Percentiles rank a stretch among this genome's conserved stretches.
These are phyloP conservation scores for Brassica balearica DNA, from an alignment of 441 rosid genomes.

Conservation along the genomic window DNA sequence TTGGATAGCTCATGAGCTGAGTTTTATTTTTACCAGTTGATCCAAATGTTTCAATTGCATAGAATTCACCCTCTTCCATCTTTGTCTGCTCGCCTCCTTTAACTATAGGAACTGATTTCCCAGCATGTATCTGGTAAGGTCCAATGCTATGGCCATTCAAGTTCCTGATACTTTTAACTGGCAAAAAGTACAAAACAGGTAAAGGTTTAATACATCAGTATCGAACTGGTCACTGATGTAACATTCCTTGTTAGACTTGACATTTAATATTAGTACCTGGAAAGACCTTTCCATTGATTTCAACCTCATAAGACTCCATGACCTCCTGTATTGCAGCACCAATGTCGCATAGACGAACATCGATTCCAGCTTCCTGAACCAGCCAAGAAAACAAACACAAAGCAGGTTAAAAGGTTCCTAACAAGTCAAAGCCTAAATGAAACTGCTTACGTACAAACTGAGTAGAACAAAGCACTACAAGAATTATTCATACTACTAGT, in stretches of 20 bases:
- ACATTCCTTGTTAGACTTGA: neutral
- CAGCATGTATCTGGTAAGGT: slow-evolving; percentile 93
- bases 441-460: neutral
- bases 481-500: neutral
- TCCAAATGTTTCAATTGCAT: slow-evolving; percentile 93
- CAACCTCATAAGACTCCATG: slow-evolving; percentile 97
- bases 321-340: slow-evolving; percentile 99
- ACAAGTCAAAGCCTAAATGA: neutral
- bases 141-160: slow-evolving; percentile 96
- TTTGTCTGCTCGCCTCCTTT: slow-evolving; percentile 99
- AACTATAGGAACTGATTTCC: slow-evolving; percentile 91
- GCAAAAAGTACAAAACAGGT: slow-evolving; percentile 25
- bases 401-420: neutral
- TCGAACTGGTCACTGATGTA: neutral
- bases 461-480: slow-evolving; percentile 5
- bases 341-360: slow-evolving; percentile 92
- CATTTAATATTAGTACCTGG: slow-evolving; percentile 58
- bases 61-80: slow-evolving; percentile 99
- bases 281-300: slow-evolving; percentile 91
- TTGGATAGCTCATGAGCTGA: too few species aligned
- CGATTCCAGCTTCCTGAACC: slow-evolving; percentile 89
- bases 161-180: slow-evolving; percentile 94
- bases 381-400: slow-evolving; percentile 10
- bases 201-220: too few species aligned
- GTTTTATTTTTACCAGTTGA: slow-evolving; percentile 68